Base-by-base conservation (phyloP, 306 rosid genomes). In the Cucumis cinereus region DNA sequence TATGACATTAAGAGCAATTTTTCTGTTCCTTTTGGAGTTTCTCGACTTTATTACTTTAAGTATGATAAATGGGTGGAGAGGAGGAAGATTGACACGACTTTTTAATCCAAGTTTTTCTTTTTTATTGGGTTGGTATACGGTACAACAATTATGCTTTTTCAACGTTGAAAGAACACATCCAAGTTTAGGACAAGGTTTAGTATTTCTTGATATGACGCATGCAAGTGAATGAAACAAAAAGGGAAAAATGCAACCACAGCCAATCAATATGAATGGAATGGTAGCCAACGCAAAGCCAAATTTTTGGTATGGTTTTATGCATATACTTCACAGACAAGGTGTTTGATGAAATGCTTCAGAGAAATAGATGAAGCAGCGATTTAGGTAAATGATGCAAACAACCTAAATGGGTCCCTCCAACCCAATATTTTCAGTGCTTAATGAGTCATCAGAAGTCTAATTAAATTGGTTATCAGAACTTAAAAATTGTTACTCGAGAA, bases 351-450 rank as follows among this genome's bases (percentile, higher is more conserved):
- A 72, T 28, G 76, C 76, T 50, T 72, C 28, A 52, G 14, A 43
- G 75, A 70, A 47, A 23, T 70, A 24, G 56, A 16, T 47, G 75
- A 36, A 70, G 60, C 76, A 16, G 45, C 4, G 61, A 72, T 72
- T 71, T 72, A 72, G 76, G 76, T 72, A 72, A 72, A 30, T 47
- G 75, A 71, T 71, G 58, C 17, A 38, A 71, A 45, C 58, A 47
- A 26, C 75, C 75, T 49, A 26, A 71, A 50, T 72, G 76, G 75
- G 76, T 17, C 76, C 76, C 61, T 72, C 61, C 60, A 72, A 72
- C 60, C 76, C 61, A 72, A 72, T 47, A 49, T 35, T 50, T 50
- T 28, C 76, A 72, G 76, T 72, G 76, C 76, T 72, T 72, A 52
- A 52, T 30, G 76, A 72, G 76, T 72, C 76, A 72, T 72, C 76